These are phyloP conservation scores for Paramecium sexaurelia DNA, from an alignment of 73 alveolate genomes.

Conservation along the genomic window DNA sequence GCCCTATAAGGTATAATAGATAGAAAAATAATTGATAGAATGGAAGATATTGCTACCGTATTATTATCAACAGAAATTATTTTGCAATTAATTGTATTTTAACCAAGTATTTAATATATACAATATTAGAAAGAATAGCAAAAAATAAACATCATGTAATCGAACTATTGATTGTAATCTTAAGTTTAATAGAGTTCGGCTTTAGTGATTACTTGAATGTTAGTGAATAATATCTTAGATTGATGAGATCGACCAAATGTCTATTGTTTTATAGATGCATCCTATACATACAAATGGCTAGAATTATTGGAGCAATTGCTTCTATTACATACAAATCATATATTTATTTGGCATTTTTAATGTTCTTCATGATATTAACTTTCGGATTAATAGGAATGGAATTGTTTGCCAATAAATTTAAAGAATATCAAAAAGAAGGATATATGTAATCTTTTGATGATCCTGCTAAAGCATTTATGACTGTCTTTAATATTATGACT, in stretches of 20 bases:
- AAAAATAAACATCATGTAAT: slow-evolving; percentile 6
- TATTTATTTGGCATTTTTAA: neutral
- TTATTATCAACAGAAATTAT: neutral
- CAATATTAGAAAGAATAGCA: neutral
- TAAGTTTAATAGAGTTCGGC: neutral
- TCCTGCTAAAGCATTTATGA: slow-evolving; percentile 35
- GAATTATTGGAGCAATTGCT: neutral
- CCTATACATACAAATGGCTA: neutral
- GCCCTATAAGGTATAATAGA: slow-evolving; percentile 15
- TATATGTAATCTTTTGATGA: slow-evolving; percentile 13
- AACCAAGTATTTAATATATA: neutral
- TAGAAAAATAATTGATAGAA: neutral
- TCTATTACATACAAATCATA: slow-evolving; percentile 17
- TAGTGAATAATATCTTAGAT: neutral
- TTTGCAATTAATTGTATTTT: neutral
- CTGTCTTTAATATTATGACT: slow-evolving; percentile 17
- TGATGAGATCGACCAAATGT: slow-evolving; percentile 9
- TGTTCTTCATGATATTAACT: slow-evolving; percentile 20
- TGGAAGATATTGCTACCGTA: slow-evolving; percentile 12
- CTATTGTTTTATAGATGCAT: neutral
- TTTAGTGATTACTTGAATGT: neutral
- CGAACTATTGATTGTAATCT: neutral
- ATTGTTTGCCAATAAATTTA: neutral
- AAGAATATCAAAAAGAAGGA: neutral
- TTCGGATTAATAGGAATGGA: slow-evolving; percentile 43